These are phyloP conservation scores for Solanum appendiculatum DNA, from an alignment of 257 asterid species.

Conservation along the genomic window DNA sequence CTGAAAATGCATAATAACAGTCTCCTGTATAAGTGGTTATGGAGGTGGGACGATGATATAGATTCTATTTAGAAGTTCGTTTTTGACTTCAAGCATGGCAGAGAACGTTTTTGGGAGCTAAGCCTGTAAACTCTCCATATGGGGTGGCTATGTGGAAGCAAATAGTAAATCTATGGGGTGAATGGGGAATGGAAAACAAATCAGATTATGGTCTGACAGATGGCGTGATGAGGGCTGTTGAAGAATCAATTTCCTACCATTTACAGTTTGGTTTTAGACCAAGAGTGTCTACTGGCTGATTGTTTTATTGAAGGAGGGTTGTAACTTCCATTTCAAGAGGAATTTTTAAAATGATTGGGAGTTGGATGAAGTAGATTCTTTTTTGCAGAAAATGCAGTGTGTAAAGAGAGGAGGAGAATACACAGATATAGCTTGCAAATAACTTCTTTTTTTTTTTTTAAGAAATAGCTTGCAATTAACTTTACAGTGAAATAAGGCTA, in stretches of 20 bases:
- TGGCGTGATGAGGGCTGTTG: neutral
- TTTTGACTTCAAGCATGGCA: neutral
- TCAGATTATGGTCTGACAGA: neutral
- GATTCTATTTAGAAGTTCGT: neutral
- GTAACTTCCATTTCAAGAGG: neutral
- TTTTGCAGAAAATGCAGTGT: neutral
- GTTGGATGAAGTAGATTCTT: neutral
- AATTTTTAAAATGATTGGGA: neutral
- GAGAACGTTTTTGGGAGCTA: neutral
- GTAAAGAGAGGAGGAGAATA: neutral
- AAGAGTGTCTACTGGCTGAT: neutral
- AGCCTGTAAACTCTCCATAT: neutral
- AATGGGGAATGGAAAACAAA: neutral
- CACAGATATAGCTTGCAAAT: too few relatives aligned
- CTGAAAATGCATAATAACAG: neutral
- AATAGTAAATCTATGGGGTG: neutral
- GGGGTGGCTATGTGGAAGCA: neutral
- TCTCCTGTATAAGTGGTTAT: neutral
- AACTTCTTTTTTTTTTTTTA: too few relatives aligned
- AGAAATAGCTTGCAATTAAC: neutral
- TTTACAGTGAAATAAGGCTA: neutral
- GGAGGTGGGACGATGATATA: neutral
- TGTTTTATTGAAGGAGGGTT: neutral
- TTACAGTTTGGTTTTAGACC: neutral
- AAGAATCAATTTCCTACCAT: neutral